phyloP scores from a whole-genome alignment of 129 eudicot species.

The Helichrysum umbraculigerum region DNA sequence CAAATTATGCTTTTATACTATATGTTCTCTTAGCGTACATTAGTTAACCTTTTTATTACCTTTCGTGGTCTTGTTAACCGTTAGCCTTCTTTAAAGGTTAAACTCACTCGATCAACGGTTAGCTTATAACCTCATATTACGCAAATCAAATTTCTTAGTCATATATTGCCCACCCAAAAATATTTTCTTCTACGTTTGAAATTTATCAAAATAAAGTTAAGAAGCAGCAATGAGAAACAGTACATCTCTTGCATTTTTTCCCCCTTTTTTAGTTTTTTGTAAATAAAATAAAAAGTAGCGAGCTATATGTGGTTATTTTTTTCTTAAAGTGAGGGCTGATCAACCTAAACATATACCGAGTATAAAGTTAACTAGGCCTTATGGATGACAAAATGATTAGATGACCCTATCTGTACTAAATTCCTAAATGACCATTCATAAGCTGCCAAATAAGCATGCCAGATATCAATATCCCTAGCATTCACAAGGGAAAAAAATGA shows the following conservation, averaged over 20 bases:
- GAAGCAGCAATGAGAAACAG: not conserved
- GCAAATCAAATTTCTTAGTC: not conserved
- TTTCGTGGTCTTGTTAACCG: not conserved
- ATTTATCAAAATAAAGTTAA: not conserved
- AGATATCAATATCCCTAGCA: not conserved
- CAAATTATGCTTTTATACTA: conserved; percentile 10
- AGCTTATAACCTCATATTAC: not conserved
- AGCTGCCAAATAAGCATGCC: conserved; percentile 7
- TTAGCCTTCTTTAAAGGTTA: not conserved
- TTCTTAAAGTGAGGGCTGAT: not conserved
- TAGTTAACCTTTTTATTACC: not conserved
- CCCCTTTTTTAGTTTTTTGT: too few relatives aligned
- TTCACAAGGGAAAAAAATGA: not conserved
- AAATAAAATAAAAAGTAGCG: too few relatives aligned
- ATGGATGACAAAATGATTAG: conserved; percentile 10
- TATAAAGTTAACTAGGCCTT: conserved; percentile 3
- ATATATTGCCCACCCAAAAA: not conserved
- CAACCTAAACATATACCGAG: too few relatives aligned
- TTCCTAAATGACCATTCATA: conserved; percentile 6
- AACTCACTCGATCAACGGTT: not conserved
- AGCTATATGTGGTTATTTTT: not conserved
- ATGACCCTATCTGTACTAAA: conserved; percentile 14
- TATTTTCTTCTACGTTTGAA: not conserved
- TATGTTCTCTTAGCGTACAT: not conserved
- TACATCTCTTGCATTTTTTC: not conserved